Evolutionary conservation across 768 basidiomycete genomes (phyloP).

Genomic region (Tricholoma flavovirens): DNA sequence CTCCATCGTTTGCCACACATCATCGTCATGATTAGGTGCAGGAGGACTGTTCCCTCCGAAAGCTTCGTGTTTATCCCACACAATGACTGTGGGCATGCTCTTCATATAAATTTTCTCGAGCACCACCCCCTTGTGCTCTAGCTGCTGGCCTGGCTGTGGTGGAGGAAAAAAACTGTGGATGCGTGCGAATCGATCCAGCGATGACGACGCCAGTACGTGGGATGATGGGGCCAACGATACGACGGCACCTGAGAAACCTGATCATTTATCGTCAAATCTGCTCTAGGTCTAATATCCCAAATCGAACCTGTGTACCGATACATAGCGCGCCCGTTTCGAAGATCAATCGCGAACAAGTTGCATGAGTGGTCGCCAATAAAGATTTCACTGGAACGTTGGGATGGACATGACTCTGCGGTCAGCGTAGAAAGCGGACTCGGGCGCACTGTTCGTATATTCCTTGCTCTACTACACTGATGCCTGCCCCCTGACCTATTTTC

Average conservation of each 20-base stretch:
- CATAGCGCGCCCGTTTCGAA: slow-evolving; percentile 57
- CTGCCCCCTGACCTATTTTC: slow-evolving; percentile 55
- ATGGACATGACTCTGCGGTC: not conserved
- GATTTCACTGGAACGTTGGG: slow-evolving; percentile 43
- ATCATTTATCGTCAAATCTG: not conserved
- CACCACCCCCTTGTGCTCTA: slow-evolving; percentile 53
- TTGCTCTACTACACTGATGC: slow-evolving; percentile 51
- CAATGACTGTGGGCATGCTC: slow-evolving; percentile 52
- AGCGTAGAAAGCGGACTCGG: not conserved
- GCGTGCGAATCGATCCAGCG: slow-evolving; percentile 66
- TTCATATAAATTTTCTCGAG: slow-evolving; percentile 62
- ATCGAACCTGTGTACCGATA: slow-evolving; percentile 63
- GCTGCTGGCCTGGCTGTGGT: slow-evolving; percentile 37
- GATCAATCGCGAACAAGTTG: slow-evolving; percentile 60
- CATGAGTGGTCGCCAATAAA: slow-evolving; percentile 65
- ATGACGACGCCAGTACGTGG: slow-evolving; percentile 49
- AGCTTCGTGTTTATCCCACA: slow-evolving; percentile 47
- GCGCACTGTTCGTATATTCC: slow-evolving; percentile 65
- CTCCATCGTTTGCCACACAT: slow-evolving; percentile 66
- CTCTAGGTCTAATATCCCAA: not conserved
- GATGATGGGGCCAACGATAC: slow-evolving; percentile 56
- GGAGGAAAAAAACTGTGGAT: slow-evolving; percentile 61
- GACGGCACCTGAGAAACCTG: slow-evolving; percentile 69
- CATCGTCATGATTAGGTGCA: slow-evolving; percentile 34
- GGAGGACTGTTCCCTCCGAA: slow-evolving; percentile 6